Conservation (phyloP, 805 yeast species). For the Priceomyces castillae region DNA sequence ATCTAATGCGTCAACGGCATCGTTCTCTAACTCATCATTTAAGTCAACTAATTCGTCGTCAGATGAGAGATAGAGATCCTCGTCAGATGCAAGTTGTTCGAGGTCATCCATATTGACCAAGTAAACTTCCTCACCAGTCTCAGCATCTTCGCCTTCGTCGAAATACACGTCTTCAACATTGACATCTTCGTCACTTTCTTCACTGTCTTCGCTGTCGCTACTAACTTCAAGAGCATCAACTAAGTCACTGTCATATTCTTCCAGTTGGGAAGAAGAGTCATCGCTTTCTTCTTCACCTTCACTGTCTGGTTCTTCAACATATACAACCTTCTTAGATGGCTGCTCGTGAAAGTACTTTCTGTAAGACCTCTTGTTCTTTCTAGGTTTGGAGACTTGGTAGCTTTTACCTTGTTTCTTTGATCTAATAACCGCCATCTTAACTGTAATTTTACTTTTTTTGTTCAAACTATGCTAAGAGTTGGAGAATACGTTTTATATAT, state of each 20-base stretch:
- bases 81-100: constrained; percentile 11
- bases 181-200: constrained; percentile 9
- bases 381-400: constrained; percentile 11
- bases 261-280: constrained; percentile 8
- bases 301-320: constrained; percentile 44
- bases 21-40: constrained; percentile 37
- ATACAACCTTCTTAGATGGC: constrained; percentile 34
- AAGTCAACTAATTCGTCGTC: constrained; percentile 22
- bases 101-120: constrained; percentile 27
- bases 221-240: constrained; percentile 2
- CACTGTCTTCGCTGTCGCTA: constrained; percentile 5
- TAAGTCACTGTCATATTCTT: constrained; percentile 5
- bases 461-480: neutral
- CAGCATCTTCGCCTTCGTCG: constrained; percentile 23
- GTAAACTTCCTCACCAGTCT: constrained; percentile 23
- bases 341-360: constrained; percentile 34
- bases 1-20: constrained; percentile 22
- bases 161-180: constrained; percentile 7
- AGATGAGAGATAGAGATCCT: constrained; percentile 10
- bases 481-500: neutral
- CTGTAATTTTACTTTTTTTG: neutral
- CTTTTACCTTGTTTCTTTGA: constrained; percentile 22
- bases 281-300: constrained; percentile 26
- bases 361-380: constrained; percentile 20
- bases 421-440: constrained; percentile 12